Evolutionary conservation across 1,139 yeast species (phyloP).

Genomic region (Sugiyamaella paludigena): DNA sequence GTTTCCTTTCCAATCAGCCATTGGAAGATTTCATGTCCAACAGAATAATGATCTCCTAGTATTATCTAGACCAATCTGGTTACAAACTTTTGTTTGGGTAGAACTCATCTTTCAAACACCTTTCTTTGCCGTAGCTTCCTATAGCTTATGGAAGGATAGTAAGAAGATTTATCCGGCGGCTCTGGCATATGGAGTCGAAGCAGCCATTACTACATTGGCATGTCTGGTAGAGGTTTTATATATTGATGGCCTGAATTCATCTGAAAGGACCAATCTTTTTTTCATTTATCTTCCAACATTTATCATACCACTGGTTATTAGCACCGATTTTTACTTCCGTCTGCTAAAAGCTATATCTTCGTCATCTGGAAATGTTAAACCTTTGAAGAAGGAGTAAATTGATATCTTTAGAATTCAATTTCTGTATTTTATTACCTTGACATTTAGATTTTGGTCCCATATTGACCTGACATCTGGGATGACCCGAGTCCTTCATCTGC

Average conservation of each 20-base stretch:
- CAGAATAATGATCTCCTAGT: slow-evolving; percentile 71
- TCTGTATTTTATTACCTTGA: too few relatives aligned
- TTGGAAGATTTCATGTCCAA: slow-evolving; percentile 58
- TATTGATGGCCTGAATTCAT: slow-evolving; percentile 34
- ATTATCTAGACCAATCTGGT: slow-evolving; percentile 61
- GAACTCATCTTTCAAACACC: slow-evolving; percentile 80
- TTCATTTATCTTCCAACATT: slow-evolving; percentile 66
- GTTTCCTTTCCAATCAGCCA: slow-evolving; percentile 45
- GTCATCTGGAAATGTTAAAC: not conserved
- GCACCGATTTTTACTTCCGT: slow-evolving; percentile 46
- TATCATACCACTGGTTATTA: slow-evolving; percentile 57
- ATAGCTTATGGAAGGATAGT: slow-evolving; percentile 29
- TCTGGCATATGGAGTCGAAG: slow-evolving; percentile 73
- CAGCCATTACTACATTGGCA: slow-evolving; percentile 66
- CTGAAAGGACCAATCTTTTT: slow-evolving; percentile 46
- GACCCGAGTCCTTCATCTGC: too few relatives aligned
- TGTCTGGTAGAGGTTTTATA: slow-evolving; percentile 45
- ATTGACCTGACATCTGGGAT: too few relatives aligned
- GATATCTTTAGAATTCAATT: too few relatives aligned
- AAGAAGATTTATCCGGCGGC: slow-evolving; percentile 48
- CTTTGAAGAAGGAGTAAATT: too few relatives aligned
- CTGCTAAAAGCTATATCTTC: slow-evolving; percentile 17
- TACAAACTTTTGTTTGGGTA: slow-evolving; percentile 62
- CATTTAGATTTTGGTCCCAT: too few relatives aligned
- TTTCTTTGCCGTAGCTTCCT: slow-evolving; percentile 53